Conservation (phyloP, 1,284 basidiomycete species). For the Testicularia cyperi region DNA sequence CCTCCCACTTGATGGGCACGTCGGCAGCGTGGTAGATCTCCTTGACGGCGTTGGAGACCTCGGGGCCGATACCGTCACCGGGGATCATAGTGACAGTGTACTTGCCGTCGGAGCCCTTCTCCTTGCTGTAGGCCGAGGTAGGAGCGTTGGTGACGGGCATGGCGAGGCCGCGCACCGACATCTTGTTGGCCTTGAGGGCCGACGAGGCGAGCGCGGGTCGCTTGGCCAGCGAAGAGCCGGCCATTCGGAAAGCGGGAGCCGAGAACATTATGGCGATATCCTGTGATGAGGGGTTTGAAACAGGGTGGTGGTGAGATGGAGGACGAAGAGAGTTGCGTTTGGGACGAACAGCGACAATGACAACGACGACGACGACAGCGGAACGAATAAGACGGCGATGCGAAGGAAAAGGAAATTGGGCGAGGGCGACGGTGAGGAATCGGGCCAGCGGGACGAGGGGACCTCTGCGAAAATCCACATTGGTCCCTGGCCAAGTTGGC, state of each 20-base stretch:
- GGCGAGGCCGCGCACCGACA: constrained; percentile 43
- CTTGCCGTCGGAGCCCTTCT: constrained; percentile 68
- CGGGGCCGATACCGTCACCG: constrained; percentile 93
- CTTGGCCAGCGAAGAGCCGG: constrained; percentile 41
- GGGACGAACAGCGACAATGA: no score
- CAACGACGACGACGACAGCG: no score
- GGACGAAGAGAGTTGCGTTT: constrained; percentile 3
- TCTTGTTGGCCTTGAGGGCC: constrained; percentile 32
- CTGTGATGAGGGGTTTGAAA: background rate
- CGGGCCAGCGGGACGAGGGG: no score
- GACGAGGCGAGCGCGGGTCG: constrained; percentile 35
- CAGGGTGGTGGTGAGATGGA: background rate
- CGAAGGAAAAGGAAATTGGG: no score
- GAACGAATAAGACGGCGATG: no score
- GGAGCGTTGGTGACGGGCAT: constrained; percentile 48
- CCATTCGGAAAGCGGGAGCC: constrained; percentile 32
- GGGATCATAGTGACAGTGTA: constrained; percentile 90
- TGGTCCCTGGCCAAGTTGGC: no score
- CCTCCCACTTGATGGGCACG: constrained; percentile 74
- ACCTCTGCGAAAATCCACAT: no score
- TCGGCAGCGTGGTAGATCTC: constrained; percentile 84
- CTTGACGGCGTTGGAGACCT: constrained; percentile 95
- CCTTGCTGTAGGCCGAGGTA: constrained; percentile 56
- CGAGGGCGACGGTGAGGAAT: no score
- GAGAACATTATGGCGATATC: constrained; percentile 17